Conservation (phyloP, 1,139 yeast genomes). For the Kodamaea sp. region DNA sequence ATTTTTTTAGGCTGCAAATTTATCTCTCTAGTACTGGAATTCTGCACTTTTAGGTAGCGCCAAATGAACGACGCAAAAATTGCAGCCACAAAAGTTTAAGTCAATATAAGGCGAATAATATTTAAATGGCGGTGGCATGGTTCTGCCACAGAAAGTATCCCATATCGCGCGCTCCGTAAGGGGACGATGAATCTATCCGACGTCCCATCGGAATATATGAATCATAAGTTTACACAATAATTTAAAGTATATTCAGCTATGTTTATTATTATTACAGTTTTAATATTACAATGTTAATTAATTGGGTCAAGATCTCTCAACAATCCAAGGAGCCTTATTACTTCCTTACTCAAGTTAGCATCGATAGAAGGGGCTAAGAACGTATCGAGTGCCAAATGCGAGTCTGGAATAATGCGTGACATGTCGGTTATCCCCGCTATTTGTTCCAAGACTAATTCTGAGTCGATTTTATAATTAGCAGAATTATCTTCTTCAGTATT, state of each 20-base stretch:
- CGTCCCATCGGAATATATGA: too few relatives aligned
- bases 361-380: slow-evolving; percentile 38
- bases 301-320: slow-evolving; percentile 10
- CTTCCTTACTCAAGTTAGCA: slow-evolving; percentile 36
- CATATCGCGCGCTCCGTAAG: too few relatives aligned
- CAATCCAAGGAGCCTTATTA: slow-evolving; percentile 33
- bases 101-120: too few relatives aligned
- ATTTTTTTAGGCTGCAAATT: background rate
- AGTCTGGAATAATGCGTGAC: slow-evolving; percentile 34
- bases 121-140: too few relatives aligned
- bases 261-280: slow-evolving; percentile 2
- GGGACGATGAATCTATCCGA: too few relatives aligned
- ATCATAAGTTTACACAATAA: too few relatives aligned
- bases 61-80: too few relatives aligned
- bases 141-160: too few relatives aligned
- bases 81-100: too few relatives aligned
- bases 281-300: too few relatives aligned
- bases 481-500: slow-evolving; percentile 18
- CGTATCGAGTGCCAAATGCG: slow-evolving; percentile 35
- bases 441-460: slow-evolving; percentile 8
- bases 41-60: too few relatives aligned
- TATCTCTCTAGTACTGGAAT: background rate
- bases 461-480: slow-evolving; percentile 12
- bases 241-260: background rate
- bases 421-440: slow-evolving; percentile 12